These are phyloP conservation scores for Tephrocybe sp. DNA, from an alignment of 768 basidiomycete species.

Conservation along the genomic window DNA sequence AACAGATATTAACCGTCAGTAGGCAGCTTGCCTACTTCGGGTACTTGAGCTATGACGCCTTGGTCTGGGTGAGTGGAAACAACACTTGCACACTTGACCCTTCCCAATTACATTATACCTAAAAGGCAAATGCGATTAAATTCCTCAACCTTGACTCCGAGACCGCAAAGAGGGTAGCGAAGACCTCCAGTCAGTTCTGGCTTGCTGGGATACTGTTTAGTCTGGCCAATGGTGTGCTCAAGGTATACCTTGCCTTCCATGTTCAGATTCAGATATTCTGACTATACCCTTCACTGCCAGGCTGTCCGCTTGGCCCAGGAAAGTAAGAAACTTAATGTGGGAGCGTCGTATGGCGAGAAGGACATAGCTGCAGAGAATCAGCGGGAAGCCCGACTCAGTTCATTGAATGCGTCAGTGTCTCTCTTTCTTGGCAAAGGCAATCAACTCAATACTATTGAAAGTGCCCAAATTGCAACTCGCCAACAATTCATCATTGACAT, in stretches of 20 bases:
- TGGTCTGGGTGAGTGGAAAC: conserved; percentile 71
- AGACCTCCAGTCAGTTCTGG: conserved; percentile 82
- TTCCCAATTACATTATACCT: not conserved
- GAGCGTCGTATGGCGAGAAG: conserved; percentile 57
- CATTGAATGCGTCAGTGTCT: conserved; percentile 48
- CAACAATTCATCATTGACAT: conserved; percentile 83
- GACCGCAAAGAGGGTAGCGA: conserved; percentile 56
- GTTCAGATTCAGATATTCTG: not conserved
- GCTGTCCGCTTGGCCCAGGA: conserved; percentile 61
- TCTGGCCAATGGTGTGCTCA: conserved; percentile 64
- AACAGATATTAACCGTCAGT: conserved; percentile 76
- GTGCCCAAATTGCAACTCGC: conserved; percentile 62
- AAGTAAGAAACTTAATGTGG: conserved; percentile 45
- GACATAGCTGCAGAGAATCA: conserved; percentile 63
- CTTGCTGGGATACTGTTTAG: conserved; percentile 82
- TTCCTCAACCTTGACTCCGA: conserved; percentile 60
- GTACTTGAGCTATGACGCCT: conserved; percentile 77
- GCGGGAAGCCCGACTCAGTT: conserved; percentile 60
- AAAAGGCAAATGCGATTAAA: conserved; percentile 64
- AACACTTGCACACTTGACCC: conserved; percentile 1
- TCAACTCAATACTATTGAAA: conserved; percentile 21
- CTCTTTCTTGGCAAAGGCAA: not conserved
- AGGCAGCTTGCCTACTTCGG: conserved; percentile 88
- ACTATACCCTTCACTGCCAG: conserved; percentile 35
- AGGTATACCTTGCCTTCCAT: conserved; percentile 42